Base-by-base conservation (phyloP, 2,329 filamentous ascomycete genomes). In the Pseudofabraea citricarpa region DNA sequence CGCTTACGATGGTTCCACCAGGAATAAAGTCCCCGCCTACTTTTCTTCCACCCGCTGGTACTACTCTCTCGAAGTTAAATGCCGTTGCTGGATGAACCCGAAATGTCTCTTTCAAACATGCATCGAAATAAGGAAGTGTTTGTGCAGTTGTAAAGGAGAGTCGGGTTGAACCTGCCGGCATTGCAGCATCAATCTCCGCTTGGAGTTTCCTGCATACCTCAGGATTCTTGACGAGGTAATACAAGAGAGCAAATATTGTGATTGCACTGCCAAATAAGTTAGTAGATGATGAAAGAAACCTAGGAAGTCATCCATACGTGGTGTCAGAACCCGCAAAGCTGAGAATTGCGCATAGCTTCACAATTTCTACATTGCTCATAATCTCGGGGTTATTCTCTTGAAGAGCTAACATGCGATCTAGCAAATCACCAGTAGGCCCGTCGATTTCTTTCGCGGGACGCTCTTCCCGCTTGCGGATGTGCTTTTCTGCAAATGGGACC, bases 21-120 rank as follows among this genome's bases (percentile, higher is more conserved):
- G 75, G 74, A 31, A 89, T 71, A 39, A 71, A 73, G n/a, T 70
- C 61, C 3, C 80, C 81, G 2, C 73, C 71, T 37, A 87, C 80
- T 31, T 78, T 74, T 29, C 73, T 70, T 19, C 83, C 84, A 16
- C 74, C 70, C 0, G 70, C 64, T 0, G 85, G 85, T 0, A 85
- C 81, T 39, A 89, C 70, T 47, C 87, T 76, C 63, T 90, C 85
- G 38, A 89, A 70, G 0, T 81, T 78, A 6, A 89, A 67, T 0
- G 84, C 85, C 0, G 82, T 75, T 0, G 85, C 83, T 0, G 86
- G 85, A 58, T 89, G 83, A 54, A 87, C 60, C n/a, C 85, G 77
- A 67, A 89, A 85, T 5, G 82, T 78, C 61, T 90, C 86, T 57
- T 89, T 85, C 54, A 90, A 73, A 40, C 79, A 80, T 5, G 85